Percentiles rank a stretch among this genome's conserved stretches.
Conservation (phyloP, 2,329 filamentous ascomycete genomes). For the Alternaria atra region DNA sequence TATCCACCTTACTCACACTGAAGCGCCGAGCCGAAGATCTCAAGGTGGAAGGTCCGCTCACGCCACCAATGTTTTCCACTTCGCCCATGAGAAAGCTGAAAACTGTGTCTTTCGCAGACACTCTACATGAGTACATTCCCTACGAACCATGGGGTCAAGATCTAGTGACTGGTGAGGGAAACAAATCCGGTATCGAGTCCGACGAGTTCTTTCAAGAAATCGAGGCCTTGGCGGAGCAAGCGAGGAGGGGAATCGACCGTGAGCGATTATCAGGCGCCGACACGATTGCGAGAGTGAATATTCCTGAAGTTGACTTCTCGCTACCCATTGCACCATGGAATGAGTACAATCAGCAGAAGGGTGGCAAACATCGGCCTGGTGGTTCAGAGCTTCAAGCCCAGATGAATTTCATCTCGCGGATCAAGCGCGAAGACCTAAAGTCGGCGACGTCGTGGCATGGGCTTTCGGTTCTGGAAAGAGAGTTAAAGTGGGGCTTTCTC, state of each 20-base stretch:
- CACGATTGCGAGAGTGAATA: conserved; percentile 58
- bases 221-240: conserved; percentile 49
- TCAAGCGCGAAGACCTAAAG: conserved; percentile 46
- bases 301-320: conserved; percentile 59
- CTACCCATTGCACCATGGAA: conserved; percentile 60
- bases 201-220: conserved; percentile 48
- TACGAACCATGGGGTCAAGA: conserved; percentile 35
- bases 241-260: conserved; percentile 48
- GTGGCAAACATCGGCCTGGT: conserved; percentile 5
- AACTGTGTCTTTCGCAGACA: conserved; percentile 51
- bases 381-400: conserved; percentile 44
- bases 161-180: conserved; percentile 25
- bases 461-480: conserved; percentile 50
- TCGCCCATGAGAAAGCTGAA: conserved; percentile 53
- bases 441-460: conserved; percentile 53
- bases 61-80: conserved; percentile 50
- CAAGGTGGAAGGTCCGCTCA: conserved; percentile 59
- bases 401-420: conserved; percentile 44
- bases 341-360: conserved; percentile 31
- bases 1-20: conserved; percentile 24
- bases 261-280: conserved; percentile 59
- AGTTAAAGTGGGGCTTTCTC: conserved; percentile 61
- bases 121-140: conserved; percentile 47
- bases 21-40: conserved; percentile 51
- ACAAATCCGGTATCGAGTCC: conserved; percentile 25